Evolutionary conservation across 805 yeast species (phyloP).

Genomic region (Wickerhamiella azyma): DNA sequence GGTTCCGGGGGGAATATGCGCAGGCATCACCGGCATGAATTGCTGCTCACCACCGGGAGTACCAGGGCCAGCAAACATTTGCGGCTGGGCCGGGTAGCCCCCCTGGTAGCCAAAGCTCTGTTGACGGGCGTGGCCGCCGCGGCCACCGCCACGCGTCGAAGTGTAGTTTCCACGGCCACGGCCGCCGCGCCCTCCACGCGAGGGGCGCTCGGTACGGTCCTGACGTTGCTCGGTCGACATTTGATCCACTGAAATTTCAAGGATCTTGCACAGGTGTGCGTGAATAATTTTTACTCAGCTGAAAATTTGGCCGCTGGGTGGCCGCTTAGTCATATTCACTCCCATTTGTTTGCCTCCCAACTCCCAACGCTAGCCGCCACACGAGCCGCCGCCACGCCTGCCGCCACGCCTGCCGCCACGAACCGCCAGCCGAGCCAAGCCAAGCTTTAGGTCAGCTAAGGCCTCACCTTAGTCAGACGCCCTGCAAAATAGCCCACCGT

Average conservation of each 20-base stretch:
- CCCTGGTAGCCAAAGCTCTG: not conserved
- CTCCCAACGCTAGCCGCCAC: too few species aligned
- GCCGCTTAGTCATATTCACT: not conserved
- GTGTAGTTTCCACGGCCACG: conserved; percentile 2
- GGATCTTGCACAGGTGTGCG: conserved; percentile 1
- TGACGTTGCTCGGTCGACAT: conserved; percentile 8
- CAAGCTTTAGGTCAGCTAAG: too few species aligned
- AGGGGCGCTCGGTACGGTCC: not conserved
- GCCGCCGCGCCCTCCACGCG: conserved; percentile 6
- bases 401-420: too few species aligned
- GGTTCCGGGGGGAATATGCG: conserved; percentile 11
- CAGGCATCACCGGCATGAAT: conserved; percentile 7
- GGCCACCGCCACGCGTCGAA: not conserved
- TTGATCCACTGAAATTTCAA: not conserved
- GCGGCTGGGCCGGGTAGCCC: not conserved
- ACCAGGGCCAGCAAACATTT: not conserved
- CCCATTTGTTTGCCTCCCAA: too few species aligned
- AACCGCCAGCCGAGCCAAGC: too few species aligned
- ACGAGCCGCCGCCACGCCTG: too few species aligned
- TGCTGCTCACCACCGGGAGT: not conserved
- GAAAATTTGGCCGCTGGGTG: not conserved
- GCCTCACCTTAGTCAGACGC: too few species aligned
- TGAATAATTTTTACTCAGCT: conserved; percentile 5
- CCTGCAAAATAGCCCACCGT: too few species aligned
- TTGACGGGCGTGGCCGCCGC: conserved; percentile 4